Evolutionary conservation across 768 basidiomycete species (phyloP).

Genomic region (Fomitopsis serialis): DNA sequence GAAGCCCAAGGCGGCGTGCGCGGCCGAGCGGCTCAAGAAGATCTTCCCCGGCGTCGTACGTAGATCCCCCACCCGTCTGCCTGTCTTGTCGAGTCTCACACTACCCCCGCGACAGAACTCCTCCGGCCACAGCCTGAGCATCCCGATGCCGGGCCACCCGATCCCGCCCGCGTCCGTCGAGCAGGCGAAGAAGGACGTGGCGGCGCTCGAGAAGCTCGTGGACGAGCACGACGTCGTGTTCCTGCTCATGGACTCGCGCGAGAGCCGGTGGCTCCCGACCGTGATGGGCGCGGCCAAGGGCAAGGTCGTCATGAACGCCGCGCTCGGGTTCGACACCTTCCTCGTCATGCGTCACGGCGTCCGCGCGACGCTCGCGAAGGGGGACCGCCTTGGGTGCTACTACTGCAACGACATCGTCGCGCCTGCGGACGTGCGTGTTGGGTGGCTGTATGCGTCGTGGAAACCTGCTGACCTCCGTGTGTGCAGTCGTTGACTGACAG

Average conservation of each 20-base stretch:
- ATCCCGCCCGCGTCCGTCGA: slow-evolving; percentile 55
- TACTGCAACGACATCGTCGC: slow-evolving; percentile 99
- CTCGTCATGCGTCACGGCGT: slow-evolving; percentile 96
- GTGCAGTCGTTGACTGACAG: slow-evolving; percentile 70
- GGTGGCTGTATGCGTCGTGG: background rate
- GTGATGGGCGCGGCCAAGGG: slow-evolving; percentile 79
- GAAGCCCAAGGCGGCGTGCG: slow-evolving; percentile 89
- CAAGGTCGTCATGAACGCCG: slow-evolving; percentile 94
- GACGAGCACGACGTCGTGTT: slow-evolving; percentile 88
- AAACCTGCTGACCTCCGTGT: background rate
- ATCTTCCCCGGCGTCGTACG: slow-evolving; percentile 92
- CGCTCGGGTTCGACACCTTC: slow-evolving; percentile 92
- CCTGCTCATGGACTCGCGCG: slow-evolving; percentile 96
- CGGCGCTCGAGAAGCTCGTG: slow-evolving; percentile 69
- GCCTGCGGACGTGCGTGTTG: slow-evolving; percentile 59
- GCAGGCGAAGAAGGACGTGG: slow-evolving; percentile 63
- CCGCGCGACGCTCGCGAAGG: slow-evolving; percentile 34
- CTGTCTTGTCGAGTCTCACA: background rate
- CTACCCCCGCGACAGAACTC: slow-evolving; percentile 54
- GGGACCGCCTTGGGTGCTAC: slow-evolving; percentile 76
- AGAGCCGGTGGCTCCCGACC: slow-evolving; percentile 94
- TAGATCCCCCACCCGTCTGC: slow-evolving; percentile 10
- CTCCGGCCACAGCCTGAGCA: slow-evolving; percentile 66
- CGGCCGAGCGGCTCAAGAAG: slow-evolving; percentile 77
- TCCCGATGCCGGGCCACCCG: slow-evolving; percentile 98